Percentiles rank a stretch among this genome's conserved stretches.
Conservation (phyloP, 2,329 filamentous ascomycete species). For the Byssochlamys sp. region DNA sequence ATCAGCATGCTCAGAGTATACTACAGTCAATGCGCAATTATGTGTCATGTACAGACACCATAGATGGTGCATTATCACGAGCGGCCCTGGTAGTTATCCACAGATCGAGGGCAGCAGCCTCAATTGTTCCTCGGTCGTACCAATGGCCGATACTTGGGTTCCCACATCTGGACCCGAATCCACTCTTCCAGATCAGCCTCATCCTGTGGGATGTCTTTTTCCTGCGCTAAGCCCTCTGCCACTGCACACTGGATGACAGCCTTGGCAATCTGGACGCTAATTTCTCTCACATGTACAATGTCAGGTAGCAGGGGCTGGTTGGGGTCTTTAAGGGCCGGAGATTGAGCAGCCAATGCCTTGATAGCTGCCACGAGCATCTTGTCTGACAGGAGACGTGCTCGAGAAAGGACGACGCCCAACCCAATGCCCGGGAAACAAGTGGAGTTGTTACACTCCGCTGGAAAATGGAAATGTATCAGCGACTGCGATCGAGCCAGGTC, state of each 20-base stretch:
- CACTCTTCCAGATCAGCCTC: slow-evolving; percentile 28
- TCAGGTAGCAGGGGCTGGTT: slow-evolving; percentile 64
- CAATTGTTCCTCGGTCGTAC: slow-evolving; percentile 4
- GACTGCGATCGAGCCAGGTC: background rate
- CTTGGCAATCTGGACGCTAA: slow-evolving; percentile 68
- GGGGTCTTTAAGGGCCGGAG: slow-evolving; percentile 58
- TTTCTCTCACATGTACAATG: slow-evolving; percentile 61
- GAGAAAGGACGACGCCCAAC: slow-evolving; percentile 64
- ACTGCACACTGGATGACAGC: slow-evolving; percentile 65
- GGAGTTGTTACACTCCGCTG: slow-evolving; percentile 81
- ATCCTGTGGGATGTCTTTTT: slow-evolving; percentile 52
- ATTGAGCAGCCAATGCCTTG: slow-evolving; percentile 59
- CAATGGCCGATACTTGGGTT: slow-evolving; percentile 26
- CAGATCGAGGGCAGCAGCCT: background rate
- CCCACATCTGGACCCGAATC: slow-evolving; percentile 36
- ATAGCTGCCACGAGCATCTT: slow-evolving; percentile 75
- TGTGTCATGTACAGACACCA: background rate
- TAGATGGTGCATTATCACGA: background rate
- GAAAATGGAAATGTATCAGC: slow-evolving; percentile 14
- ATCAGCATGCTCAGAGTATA: too few relatives aligned
- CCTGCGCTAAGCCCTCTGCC: slow-evolving; percentile 57
- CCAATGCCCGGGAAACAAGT: slow-evolving; percentile 80
- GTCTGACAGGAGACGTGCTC: slow-evolving; percentile 58
- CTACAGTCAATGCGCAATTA: background rate
- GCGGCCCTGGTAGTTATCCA: background rate